phyloP scores from a whole-genome alignment of 2,329 filamentous ascomycete genomes.

The Leptographium flavum region DNA sequence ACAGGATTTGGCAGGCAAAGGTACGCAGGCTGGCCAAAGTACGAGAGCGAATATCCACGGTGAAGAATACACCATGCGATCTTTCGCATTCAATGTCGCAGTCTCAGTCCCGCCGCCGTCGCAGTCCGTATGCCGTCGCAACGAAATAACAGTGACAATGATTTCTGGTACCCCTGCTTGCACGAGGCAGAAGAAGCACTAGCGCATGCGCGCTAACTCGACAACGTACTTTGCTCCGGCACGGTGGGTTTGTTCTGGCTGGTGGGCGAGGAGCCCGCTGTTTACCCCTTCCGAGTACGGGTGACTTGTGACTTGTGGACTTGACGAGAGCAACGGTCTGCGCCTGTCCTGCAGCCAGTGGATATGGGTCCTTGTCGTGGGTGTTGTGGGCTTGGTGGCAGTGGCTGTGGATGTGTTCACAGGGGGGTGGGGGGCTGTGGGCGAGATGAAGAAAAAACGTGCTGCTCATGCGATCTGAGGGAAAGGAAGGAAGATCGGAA shows the following conservation, averaged over 20 bases:
- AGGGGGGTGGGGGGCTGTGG: not conserved
- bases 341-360: too few relatives aligned
- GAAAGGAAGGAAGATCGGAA: too few relatives aligned
- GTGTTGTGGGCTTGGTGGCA: not conserved
- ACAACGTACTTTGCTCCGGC: slow-evolving; percentile 7
- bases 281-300: too few relatives aligned
- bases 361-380: not conserved
- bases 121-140: too few relatives aligned
- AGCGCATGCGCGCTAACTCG: slow-evolving; percentile 5
- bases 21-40: too few relatives aligned
- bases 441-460: not conserved
- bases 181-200: slow-evolving; percentile 6
- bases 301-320: too few relatives aligned
- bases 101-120: too few relatives aligned
- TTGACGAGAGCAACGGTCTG: not conserved
- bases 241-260: slow-evolving; percentile 2
- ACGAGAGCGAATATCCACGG: too few relatives aligned
- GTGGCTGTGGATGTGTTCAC: not conserved
- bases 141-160: too few relatives aligned
- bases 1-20: too few relatives aligned
- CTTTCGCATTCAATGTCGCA: too few relatives aligned
- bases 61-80: too few relatives aligned
- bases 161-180: slow-evolving; percentile 1
- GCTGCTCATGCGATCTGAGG: not conserved
- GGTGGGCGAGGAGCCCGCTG: not conserved